A percentile compares a stretch with the other conserved stretches of the same genome.
These are phyloP conservation scores for Dianthus caryophyllus DNA, from an alignment of 148 eudicot species.

Conservation along the genomic window DNA sequence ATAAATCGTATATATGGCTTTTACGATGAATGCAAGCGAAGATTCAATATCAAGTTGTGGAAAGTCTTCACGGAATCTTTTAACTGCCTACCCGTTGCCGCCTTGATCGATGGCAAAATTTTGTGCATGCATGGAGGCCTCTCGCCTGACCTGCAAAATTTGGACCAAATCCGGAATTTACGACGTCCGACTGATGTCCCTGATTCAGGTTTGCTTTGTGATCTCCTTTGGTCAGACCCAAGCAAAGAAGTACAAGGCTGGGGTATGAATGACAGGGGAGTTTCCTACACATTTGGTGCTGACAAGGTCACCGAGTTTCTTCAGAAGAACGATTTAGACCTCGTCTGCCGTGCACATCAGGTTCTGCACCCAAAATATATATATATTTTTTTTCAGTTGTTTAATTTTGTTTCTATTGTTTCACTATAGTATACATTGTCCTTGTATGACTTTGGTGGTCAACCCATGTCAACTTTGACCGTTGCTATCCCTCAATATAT, in stretches of 20 bases:
- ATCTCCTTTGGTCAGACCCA: slow-evolving; percentile 57
- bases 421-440: not conserved
- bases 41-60: slow-evolving; percentile 52
- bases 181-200: slow-evolving; percentile 57
- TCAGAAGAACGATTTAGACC: slow-evolving; percentile 53
- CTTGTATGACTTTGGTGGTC: too few relatives aligned
- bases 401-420: not conserved
- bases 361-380: slow-evolving; percentile 20
- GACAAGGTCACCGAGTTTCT: slow-evolving; percentile 59
- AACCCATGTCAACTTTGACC: too few relatives aligned
- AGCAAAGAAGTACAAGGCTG: slow-evolving; percentile 51
- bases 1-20: slow-evolving; percentile 61
- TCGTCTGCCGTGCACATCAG: slow-evolving; percentile 67
- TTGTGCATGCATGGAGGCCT: slow-evolving; percentile 68
- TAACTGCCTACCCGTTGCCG: slow-evolving; percentile 54
- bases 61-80: slow-evolving; percentile 55
- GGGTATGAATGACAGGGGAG: slow-evolving; percentile 70
- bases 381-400: not conserved
- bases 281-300: slow-evolving; percentile 57
- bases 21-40: slow-evolving; percentile 59
- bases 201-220: slow-evolving; percentile 58
- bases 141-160: slow-evolving; percentile 46
- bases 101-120: slow-evolving; percentile 54
- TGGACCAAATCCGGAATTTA: slow-evolving; percentile 50
- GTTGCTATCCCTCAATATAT: too few relatives aligned